Base-by-base conservation (phyloP, 768 basidiomycete species). In the Naematelia aurantialba region DNA sequence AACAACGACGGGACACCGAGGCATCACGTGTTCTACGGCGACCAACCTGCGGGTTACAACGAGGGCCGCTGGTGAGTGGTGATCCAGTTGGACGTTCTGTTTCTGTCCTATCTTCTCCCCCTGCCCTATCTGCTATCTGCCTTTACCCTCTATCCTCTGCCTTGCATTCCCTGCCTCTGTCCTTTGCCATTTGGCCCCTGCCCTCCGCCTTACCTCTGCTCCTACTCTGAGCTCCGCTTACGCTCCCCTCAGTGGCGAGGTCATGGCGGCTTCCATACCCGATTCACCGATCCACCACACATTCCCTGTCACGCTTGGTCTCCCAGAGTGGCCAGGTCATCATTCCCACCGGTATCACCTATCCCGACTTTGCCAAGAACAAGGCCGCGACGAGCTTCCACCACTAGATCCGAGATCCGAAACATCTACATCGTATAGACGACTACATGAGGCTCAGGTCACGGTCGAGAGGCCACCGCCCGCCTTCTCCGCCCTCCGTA, bases 31-130 rank as follows among this genome's bases (percentile, higher is more conserved):
- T 76, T 66, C 45, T 76, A 67, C 44, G 75, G 67, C 4, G 58
- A 67, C 19, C 50, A 70, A 27, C 61, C 64, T 3, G 66, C 75
- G 11, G 27, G 19, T 17, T 59, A 69, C 47, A 69, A 68, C 49
- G 74, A 75, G 54, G 61, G 64, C 13, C 29, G 71, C 56, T 73
- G 74, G 70, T 75, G 67, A 62, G 63, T 60, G 30, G 24, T 8
- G 17, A 25, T 21, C n/a, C 24, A 22, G 10, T n/a, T n/a, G n/a
- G n/a, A n/a, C n/a, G n/a, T n/a, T n/a, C n/a, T n/a, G n/a, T n/a
- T n/a, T n/a, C n/a, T n/a, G n/a, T n/a, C n/a, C n/a, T n/a, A n/a
- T n/a, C n/a, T n/a, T 17, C 21, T 26, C 17, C 24, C 12, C 55
- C 14, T 48, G 12, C 2, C 60, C 13, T 30, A 57, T 11, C 19